These are phyloP conservation scores for Brassica hybrid DNA, from an alignment of 441 rosid genomes.

Conservation along the genomic window DNA sequence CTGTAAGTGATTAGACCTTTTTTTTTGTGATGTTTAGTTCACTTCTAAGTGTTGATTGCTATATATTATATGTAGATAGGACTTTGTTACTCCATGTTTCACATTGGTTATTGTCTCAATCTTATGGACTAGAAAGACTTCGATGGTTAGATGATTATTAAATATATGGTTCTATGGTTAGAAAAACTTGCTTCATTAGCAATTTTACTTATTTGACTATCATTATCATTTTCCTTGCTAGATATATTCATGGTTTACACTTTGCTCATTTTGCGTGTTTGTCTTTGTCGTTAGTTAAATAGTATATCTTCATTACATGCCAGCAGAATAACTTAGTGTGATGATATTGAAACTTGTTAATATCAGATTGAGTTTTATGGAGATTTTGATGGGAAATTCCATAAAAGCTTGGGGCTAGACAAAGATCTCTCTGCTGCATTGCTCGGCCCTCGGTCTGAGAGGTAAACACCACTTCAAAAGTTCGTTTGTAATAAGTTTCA, in stretches of 20 bases:
- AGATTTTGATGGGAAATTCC: slow-evolving; percentile 85
- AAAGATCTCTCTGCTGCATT: slow-evolving; percentile 92
- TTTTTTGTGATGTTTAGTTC: neutral
- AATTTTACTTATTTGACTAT: neutral
- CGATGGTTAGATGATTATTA: neutral
- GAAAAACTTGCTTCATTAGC: neutral
- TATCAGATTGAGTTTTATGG: slow-evolving; percentile 86
- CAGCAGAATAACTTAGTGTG: neutral
- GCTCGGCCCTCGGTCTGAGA: slow-evolving; percentile 86
- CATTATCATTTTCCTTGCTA: neutral
- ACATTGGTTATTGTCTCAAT: neutral
- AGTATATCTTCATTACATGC: no score
- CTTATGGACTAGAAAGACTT: neutral
- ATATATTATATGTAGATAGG: neutral
- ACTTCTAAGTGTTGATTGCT: neutral
- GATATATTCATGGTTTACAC: neutral
- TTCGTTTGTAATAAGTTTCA: neutral
- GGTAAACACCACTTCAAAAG: slow-evolving; percentile 45
- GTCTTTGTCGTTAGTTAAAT: neutral
- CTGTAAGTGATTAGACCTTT: slow-evolving; percentile 54
- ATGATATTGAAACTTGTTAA: slow-evolving; percentile 17
- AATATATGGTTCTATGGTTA: neutral
- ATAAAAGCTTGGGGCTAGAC: slow-evolving; percentile 81
- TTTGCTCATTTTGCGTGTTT: slow-evolving; percentile 8
- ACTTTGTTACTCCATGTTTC: neutral